Conservation (phyloP, 768 basidiomycete species). For the Inosperma sp. region DNA sequence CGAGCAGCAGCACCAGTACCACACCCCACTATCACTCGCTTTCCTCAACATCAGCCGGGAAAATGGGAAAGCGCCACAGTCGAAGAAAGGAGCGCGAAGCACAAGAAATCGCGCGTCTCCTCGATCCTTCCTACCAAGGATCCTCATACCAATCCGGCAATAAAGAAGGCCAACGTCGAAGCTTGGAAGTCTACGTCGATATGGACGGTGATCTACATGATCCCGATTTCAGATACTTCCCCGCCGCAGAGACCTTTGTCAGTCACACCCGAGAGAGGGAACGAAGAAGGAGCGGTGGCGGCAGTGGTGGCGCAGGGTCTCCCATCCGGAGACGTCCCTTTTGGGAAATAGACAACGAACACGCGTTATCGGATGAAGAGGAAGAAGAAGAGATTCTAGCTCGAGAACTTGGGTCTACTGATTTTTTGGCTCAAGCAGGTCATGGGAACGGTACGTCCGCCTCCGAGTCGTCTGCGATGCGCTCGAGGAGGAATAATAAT, state of each 20-base stretch:
- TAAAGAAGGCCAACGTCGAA: background rate
- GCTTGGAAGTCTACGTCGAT: conserved; percentile 11
- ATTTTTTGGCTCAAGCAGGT: conserved; percentile 5
- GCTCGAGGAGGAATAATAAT: background rate
- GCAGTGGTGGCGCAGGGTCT: background rate
- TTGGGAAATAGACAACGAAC: conserved; percentile 3
- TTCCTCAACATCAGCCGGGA: background rate
- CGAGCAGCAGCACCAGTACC: background rate
- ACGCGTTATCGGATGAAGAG: conserved; percentile 6
- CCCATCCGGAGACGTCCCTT: background rate
- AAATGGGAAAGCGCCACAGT: background rate
- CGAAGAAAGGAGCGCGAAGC: conserved; percentile 1
- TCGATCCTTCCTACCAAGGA: conserved; percentile 12
- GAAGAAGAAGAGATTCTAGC: conserved; percentile 7
- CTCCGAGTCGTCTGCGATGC: background rate
- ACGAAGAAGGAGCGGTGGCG: background rate
- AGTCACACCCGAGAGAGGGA: background rate
- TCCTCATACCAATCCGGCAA: background rate
- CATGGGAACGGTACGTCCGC: conserved; percentile 5
- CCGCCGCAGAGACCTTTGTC: conserved; percentile 3
- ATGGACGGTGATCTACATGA: conserved; percentile 11
- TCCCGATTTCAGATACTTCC: conserved; percentile 15
- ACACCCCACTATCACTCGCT: conserved; percentile 3
- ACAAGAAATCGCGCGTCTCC: conserved; percentile 9
- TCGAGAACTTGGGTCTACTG: conserved; percentile 1